Evolutionary conservation across 1,139 yeast genomes (phyloP).

Genomic region (Blastobotrys illinoisensis): DNA sequence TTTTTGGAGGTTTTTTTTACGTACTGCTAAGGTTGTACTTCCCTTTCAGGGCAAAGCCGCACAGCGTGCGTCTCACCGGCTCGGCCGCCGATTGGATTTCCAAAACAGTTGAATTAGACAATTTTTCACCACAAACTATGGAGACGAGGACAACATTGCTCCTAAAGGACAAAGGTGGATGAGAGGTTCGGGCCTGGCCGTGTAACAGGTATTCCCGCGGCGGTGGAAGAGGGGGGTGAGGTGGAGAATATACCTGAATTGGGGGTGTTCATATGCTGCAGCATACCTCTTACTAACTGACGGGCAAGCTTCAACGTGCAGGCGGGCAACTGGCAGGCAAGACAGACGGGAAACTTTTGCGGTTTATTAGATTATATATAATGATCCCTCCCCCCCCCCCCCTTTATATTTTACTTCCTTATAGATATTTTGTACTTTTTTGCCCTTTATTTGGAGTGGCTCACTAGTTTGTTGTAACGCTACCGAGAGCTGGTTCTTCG

Average conservation of each 20-base stretch:
- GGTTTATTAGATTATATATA: background rate
- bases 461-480: conserved; percentile 1
- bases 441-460: background rate
- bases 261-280: background rate
- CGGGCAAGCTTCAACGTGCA: background rate
- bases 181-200: background rate
- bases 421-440: background rate
- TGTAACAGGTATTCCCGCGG: background rate
- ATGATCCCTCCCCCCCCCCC: background rate
- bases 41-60: background rate
- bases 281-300: background rate
- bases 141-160: background rate
- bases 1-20: background rate
- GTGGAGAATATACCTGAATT: background rate
- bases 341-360: background rate
- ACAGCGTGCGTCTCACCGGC: background rate
- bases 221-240: background rate
- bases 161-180: background rate
- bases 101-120: background rate
- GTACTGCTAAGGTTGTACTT: background rate
- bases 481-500: background rate
- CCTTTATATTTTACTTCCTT: background rate
- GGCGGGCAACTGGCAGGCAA: background rate
- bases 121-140: background rate
- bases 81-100: background rate